Evolutionary conservation across 2,329 filamentous ascomycete species (phyloP).

Genomic region (Paracoccidioides lutzii): DNA sequence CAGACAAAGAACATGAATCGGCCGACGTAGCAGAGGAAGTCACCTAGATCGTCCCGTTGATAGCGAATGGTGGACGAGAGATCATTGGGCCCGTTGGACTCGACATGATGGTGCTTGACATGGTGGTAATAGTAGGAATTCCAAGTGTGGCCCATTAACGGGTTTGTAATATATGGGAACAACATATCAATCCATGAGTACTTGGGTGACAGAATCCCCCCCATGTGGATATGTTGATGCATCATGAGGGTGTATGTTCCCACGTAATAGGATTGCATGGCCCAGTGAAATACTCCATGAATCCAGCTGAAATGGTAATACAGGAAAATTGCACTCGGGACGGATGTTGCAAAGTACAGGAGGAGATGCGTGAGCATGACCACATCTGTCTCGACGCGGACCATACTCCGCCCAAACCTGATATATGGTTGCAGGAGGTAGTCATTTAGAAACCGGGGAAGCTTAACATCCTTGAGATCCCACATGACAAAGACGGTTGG

Average conservation of each 20-base stretch:
- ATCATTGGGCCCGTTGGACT: conserved; percentile 66
- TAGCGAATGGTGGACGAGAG: conserved; percentile 64
- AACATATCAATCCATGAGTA: conserved; percentile 46
- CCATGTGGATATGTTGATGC: conserved; percentile 73
- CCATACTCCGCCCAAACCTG: conserved; percentile 40
- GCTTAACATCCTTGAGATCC: conserved; percentile 36
- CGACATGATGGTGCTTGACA: conserved; percentile 74
- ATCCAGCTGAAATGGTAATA: conserved; percentile 53
- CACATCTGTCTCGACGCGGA: conserved; percentile 58
- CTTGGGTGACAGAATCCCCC: conserved; percentile 49
- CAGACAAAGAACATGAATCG: conserved; percentile 63
- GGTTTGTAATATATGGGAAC: conserved; percentile 64
- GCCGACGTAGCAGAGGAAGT: conserved; percentile 60
- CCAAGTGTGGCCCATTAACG: conserved; percentile 72
- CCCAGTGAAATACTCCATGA: conserved; percentile 53
- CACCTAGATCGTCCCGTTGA: conserved; percentile 52
- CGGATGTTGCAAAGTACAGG: conserved; percentile 54
- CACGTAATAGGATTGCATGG: conserved; percentile 55
- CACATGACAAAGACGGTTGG: conserved; percentile 43
- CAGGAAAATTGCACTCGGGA: conserved; percentile 55
- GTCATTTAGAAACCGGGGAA: conserved; percentile 30
- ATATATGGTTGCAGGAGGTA: conserved; percentile 50
- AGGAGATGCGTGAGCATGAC: conserved; percentile 66
- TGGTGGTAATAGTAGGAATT: conserved; percentile 79
- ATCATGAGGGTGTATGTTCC: conserved; percentile 69